Base-by-base conservation (phyloP, 148 eudicot species). In the Cornus controversa region DNA sequence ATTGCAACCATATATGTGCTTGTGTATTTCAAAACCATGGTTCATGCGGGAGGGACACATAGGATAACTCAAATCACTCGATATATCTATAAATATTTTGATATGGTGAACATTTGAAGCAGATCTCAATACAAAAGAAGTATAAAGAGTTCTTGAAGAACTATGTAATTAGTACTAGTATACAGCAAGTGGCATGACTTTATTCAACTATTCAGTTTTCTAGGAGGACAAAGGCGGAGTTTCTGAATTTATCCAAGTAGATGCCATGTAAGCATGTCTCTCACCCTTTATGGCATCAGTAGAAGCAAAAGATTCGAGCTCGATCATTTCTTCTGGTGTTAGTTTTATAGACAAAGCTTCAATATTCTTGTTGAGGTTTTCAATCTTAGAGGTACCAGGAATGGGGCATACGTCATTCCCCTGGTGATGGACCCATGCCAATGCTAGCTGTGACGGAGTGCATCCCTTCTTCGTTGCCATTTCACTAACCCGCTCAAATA, bases 351-450 rank as follows among this genome's bases (percentile, higher is more conserved):
- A 66, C 20, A 66, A 66, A 27, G 69, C 34, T 8, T 11, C 69
- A 10, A 66, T 27, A 16, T 66, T 66, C 69, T 66, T 27, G 31
- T 66, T 14, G 4, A 66, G 34, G 69, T 66, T 66, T 25, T 66
- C 27, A 28, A 66, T 66, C 31, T 28, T 66, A 13, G 69, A 28
- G 69, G 69, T 66, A 11, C 69, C 69, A 28, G 69, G 69, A 9
- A 66, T 66, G 34, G 69, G 69, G 14, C 69, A 28, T 27, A 66
- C 34, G 69, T 66, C 69, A 27, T 28, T 14, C 36, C 69, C 69
- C 28, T 66, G 69, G 31, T 66, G 69, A 66, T 66, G 69, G 36
- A 66, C 31, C 69, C 69, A 66, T 28, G 69, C 69, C 69, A 66
- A 28, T 66, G 69, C 69, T 66, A 66, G 36, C 37, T 66, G 69